phyloP scores from a whole-genome alignment of 2,329 filamentous ascomycete species.

The Elsinoe ampelina region DNA sequence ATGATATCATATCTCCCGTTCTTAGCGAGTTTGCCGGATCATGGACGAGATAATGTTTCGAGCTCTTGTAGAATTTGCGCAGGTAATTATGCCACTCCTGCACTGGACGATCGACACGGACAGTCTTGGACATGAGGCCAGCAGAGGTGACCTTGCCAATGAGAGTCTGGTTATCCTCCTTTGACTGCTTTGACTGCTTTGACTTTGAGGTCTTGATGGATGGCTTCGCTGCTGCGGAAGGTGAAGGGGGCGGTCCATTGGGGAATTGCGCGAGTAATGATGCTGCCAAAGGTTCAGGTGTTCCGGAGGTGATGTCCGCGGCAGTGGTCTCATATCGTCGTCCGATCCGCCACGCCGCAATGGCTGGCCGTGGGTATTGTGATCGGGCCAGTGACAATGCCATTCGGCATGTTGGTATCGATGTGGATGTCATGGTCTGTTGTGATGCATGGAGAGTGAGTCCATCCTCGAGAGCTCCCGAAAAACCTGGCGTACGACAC shows the following conservation, averaged over 20 bases:
- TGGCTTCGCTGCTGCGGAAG: background rate
- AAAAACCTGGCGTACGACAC: background rate
- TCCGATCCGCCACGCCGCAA: background rate
- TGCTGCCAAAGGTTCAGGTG: background rate
- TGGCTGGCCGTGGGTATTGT: slow-evolving; percentile 2
- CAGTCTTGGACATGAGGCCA: slow-evolving; percentile 8
- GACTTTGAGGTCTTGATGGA: background rate
- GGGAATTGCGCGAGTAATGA: slow-evolving; percentile 3
- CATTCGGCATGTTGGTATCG: background rate
- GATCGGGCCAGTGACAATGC: background rate
- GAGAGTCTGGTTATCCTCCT: background rate
- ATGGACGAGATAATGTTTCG: slow-evolving; percentile 56
- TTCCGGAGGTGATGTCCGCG: background rate
- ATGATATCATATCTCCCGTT: slow-evolving; percentile 65
- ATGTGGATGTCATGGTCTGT: background rate
- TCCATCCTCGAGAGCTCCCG: background rate
- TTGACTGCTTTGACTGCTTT: background rate
- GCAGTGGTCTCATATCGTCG: background rate
- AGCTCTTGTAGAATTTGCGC: slow-evolving; percentile 8
- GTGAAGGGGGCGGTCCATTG: background rate
- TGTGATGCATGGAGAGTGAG: background rate
- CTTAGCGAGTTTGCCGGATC: slow-evolving; percentile 66
- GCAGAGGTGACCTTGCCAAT: slow-evolving; percentile 6
- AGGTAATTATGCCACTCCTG: slow-evolving; percentile 11
- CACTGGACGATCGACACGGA: background rate